Evolutionary conservation across 1,284 basidiomycete species (phyloP), one percentile per base, ranked within the genome.

Genomic region (Uromyces viciae-fabae): DNA sequence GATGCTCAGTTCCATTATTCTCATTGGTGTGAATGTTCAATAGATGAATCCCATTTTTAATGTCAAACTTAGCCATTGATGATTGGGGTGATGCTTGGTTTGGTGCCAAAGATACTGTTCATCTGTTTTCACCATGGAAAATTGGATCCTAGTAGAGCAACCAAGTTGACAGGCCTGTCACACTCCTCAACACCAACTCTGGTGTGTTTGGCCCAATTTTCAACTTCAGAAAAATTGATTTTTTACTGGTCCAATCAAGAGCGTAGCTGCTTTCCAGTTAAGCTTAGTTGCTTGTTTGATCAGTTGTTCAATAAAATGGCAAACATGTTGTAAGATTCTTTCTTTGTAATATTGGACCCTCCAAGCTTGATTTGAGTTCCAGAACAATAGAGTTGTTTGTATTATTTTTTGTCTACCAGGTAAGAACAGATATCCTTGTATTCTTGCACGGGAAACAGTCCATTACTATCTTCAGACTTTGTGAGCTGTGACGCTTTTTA

Each of bases 351-450:
- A n/a, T 4, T 1, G 11, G 8, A 14, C 2, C 28, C 68, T 17
- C 68, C 68, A 46, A 69, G 28, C 2, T 69, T 28, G 4, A 42
- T 69, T 36, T 69, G 40, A 22, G 19, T n/a, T 31, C 22, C 38
- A 17, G 22, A n/a, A 8, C 69, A 40, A 15, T 33, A 72, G 1
- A 72, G 69, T 43, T n/a, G 42, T 17, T 71, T 71, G 40, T 71
- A 49, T 17, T 71, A 25, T 19, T 46, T 43, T 28, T 43, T 25
- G 17, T 52, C 69, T n/a, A 46, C 69, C 19, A 72, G 49, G 69
- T 72, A 72, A 22, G 43, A 49, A 17, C 69, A 72, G 22, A 72
- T 31, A 28, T 72, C 52, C 33, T 72, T 8, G 33, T 46, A 72
- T 31, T 72, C 69, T 33, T 49, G n/a, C n/a, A n/a, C n/a, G n/a